Base-by-base conservation (phyloP, 768 basidiomycete genomes). In the Lyophyllum semitale region DNA sequence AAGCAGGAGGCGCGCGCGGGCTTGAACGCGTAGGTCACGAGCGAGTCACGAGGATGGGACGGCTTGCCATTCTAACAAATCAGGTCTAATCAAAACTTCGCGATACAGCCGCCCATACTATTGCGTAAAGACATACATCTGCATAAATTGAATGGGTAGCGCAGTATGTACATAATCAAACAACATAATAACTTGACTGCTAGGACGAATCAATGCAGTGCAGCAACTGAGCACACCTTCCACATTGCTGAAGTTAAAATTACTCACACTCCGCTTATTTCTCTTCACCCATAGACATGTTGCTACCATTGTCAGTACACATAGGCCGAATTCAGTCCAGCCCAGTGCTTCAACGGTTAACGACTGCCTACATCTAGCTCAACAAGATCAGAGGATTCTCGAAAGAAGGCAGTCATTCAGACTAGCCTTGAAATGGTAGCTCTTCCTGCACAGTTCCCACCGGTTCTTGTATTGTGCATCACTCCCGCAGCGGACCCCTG, bases 271-370 rank as follows among this genome's bases (percentile, higher is more conserved):
- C 43, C 54, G 51, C 13, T 46, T 54, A 44, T 60, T 51, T 51
- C 55, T 64, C 20, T 58, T 63, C 11, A 76, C 61, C 77, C 76
- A 77, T 42, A 76, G 44, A 55, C 83, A 78, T 12, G 88, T 87
- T 29, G 77, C 75, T 4, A 78, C 50, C 40, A 88, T 67, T 7
- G 87, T 83, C 56, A 85, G 51, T 11, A 77, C 51, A 62, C 85
- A 86, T 18, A 92, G 67, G 7, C 77, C 80, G 57, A 90, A 85
- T 59, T 89, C 88, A 47, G 85, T 82, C 89, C 90, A 91, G 4
- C 87, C 88, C 15, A 91, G 66, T 1, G 85, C 85, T 68, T 88
- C 87, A 7, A 90, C 84, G 4, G 89, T 88, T 57, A 91, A 71
- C 2, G 82, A 82, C 66, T 90, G 84, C 59, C 87, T 78, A 70